A percentile compares a stretch with the other conserved stretches of the same genome.
Conservation (phyloP, 331 rosid species). For the Rhamnella rubrinervis region DNA sequence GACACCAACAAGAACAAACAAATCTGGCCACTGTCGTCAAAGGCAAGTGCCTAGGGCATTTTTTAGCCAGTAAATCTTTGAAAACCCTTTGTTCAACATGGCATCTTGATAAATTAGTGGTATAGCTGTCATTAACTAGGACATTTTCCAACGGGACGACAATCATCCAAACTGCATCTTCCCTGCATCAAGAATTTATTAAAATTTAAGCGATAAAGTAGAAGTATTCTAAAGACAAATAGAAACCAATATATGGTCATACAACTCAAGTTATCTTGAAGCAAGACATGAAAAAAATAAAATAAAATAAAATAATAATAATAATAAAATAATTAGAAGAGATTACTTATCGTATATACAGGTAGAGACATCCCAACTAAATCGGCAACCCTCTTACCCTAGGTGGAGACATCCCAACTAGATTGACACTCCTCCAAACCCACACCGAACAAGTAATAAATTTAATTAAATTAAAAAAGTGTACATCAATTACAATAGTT, state of each 20-base stretch:
- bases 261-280: no score
- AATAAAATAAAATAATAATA: no score
- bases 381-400: no score
- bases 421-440: no score
- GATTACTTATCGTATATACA: no score
- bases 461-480: no score
- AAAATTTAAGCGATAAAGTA: conserved; percentile 15
- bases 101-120: conserved; percentile 92
- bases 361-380: no score
- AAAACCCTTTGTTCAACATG: conserved; percentile 99
- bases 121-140: conserved; percentile 88
- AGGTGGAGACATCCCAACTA: no score
- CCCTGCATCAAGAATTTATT: conserved; percentile 48
- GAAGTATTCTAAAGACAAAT: conserved; percentile 12
- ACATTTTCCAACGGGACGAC: conserved; percentile 93
- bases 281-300: no score
- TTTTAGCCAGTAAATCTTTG: conserved; percentile 72
- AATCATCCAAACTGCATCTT: conserved; percentile 99
- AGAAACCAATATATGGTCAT: neutral
- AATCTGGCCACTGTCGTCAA: conserved; percentile 6
- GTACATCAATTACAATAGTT: no score
- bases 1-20: conserved; percentile 14
- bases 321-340: no score
- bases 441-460: no score
- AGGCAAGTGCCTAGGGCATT: conserved; percentile 76